phyloP scores from a whole-genome alignment of 768 basidiomycete species.

The Boletus huronensis region DNA sequence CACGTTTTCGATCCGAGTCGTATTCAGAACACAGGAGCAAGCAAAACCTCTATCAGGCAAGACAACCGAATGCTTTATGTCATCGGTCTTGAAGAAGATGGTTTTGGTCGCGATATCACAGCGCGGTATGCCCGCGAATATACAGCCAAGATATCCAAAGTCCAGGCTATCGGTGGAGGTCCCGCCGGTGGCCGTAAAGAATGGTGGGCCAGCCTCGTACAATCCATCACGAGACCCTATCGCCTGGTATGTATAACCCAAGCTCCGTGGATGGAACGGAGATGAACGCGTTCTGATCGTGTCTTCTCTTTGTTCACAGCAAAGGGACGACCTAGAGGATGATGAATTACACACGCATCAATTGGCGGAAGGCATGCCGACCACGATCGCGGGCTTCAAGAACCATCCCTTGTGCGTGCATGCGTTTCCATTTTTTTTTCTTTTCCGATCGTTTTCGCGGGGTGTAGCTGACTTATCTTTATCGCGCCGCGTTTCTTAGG shows the following conservation, averaged over 20 bases:
- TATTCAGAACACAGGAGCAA: conserved; percentile 16
- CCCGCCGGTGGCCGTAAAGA: conserved; percentile 56
- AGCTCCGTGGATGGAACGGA: conserved; percentile 18
- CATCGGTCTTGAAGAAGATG: conserved; percentile 91
- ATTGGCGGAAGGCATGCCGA: conserved; percentile 90
- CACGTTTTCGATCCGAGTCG: conserved; percentile 74
- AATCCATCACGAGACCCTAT: conserved; percentile 68
- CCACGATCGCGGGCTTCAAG: conserved; percentile 87
- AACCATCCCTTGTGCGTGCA: conserved; percentile 77
- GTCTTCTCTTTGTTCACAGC: conserved; percentile 40
- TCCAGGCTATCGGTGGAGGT: conserved; percentile 57
- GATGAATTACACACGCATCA: conserved; percentile 77
- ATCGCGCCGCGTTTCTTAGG: conserved; percentile 36
- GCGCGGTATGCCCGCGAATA: conserved; percentile 82
- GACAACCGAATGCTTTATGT: conserved; percentile 94
- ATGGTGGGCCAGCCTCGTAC: conserved; percentile 83
- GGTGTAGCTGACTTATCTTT: background rate
- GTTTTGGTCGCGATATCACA: conserved; percentile 88
- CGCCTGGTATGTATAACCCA: conserved; percentile 57
- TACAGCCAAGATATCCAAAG: conserved; percentile 73
- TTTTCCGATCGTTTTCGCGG: conserved; percentile 13
- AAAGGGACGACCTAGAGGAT: conserved; percentile 91
- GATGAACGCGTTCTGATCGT: conserved; percentile 13
- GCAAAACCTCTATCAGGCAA: conserved; percentile 22
- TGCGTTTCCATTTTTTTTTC: background rate